phyloP scores from a whole-genome alignment of 768 basidiomycete species.

The Boletus sp. region DNA sequence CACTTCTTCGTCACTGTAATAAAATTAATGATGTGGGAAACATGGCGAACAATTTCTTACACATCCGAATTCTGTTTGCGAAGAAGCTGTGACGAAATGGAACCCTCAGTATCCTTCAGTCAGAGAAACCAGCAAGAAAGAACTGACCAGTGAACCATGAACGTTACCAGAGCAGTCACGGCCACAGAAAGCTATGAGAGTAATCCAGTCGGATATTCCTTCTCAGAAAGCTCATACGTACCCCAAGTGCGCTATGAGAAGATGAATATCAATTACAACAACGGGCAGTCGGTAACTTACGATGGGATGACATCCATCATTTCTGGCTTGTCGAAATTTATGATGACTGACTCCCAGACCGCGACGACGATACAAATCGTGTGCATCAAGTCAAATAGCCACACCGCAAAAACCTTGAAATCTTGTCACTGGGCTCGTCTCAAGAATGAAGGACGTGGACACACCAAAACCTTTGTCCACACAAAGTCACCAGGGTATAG shows the following conservation, averaged over 20 bases:
- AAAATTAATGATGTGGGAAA: not conserved
- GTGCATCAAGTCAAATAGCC: conserved; percentile 30
- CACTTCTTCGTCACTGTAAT: conserved; percentile 32
- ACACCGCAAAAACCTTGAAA: conserved; percentile 28
- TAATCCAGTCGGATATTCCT: not conserved
- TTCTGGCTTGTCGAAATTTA: conserved; percentile 23
- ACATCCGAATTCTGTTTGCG: conserved; percentile 34
- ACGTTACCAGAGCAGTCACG: conserved; percentile 30
- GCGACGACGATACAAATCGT: conserved; percentile 27
- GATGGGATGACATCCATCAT: conserved; percentile 30
- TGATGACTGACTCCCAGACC: conserved; percentile 29
- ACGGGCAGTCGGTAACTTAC: conserved; percentile 7
- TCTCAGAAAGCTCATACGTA: conserved; percentile 1
- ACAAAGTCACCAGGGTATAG: conserved; percentile 29
- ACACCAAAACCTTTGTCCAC: conserved; percentile 30
- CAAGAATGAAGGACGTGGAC: not conserved
- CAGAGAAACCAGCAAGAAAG: not conserved
- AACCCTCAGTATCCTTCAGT: not conserved
- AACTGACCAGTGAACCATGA: conserved; percentile 34
- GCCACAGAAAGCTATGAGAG: conserved; percentile 30
- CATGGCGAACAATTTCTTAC: conserved; percentile 13
- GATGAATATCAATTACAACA: not conserved
- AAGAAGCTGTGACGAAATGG: conserved; percentile 23
- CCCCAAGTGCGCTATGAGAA: conserved; percentile 25
- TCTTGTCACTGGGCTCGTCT: not conserved